phyloP scores from a whole-genome alignment of 768 basidiomycete genomes.

The Mycena olivaceomarginata region DNA sequence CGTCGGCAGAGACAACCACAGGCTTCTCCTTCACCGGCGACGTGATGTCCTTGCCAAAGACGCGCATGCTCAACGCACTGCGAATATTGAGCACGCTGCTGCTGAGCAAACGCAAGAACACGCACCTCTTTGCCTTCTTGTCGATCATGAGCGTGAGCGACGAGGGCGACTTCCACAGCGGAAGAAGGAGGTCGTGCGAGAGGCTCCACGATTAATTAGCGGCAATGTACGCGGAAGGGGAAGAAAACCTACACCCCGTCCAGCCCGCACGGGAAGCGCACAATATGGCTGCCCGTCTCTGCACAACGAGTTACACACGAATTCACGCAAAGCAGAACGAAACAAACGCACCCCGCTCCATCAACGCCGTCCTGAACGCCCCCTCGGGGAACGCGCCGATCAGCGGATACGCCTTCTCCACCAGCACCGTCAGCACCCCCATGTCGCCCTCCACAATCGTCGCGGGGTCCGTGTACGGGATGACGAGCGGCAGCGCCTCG shows the following conservation, averaged over 20 bases:
- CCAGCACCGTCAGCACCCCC: conserved; percentile 75
- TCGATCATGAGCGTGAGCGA: conserved; percentile 96
- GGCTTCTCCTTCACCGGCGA: conserved; percentile 43
- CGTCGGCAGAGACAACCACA: too few species aligned
- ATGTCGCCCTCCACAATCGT: conserved; percentile 78
- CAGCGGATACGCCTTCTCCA: conserved; percentile 89
- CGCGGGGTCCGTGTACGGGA: conserved; percentile 85
- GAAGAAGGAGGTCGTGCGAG: conserved; percentile 89
- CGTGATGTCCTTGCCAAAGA: conserved; percentile 90
- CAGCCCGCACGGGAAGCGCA: conserved; percentile 75
- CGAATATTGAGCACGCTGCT: conserved; percentile 18
- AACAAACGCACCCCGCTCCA: conserved; percentile 69
- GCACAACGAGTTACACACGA: conserved; percentile 18
- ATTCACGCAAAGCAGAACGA: conserved; percentile 14
- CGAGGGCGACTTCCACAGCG: conserved; percentile 95
- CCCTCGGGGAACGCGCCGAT: conserved; percentile 74
- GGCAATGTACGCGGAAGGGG: not conserved
- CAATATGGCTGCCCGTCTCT: conserved; percentile 85
- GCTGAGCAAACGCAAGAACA: conserved; percentile 8
- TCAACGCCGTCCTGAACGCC: conserved; percentile 73
- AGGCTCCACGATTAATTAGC: conserved; percentile 67
- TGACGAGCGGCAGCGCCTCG: conserved; percentile 89
- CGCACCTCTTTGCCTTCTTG: conserved; percentile 95
- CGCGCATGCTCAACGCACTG: conserved; percentile 91
- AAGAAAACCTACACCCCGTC: conserved; percentile 70